Evolutionary conservation across 108 stramenopile species (phyloP), one percentile per base, ranked within the genome.

Genomic region (Skeletonema grethae): DNA sequence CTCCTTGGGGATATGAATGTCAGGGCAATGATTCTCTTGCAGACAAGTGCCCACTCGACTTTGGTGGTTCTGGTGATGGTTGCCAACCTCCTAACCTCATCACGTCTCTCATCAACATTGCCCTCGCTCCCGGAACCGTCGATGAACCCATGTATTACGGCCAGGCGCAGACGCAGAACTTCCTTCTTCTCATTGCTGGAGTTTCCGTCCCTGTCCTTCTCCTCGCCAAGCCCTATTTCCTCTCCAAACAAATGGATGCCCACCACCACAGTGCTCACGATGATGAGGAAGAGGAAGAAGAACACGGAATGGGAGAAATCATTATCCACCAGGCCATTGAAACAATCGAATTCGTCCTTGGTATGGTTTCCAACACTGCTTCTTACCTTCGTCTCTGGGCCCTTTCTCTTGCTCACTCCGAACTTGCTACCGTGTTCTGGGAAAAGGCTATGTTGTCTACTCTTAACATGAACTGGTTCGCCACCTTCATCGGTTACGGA

Each of bases 371-470:
- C 67, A 97, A 99, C 94, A 99, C 99, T 5, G 99, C 99, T 18
- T 98, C 97, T 0, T 99, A 99, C 92, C 94, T 99, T 41, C 97
- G 99, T 82, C 92, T 99, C 12, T 99, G 99, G 99, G 99, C 99
- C 7, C 86, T 99, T 63, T 97, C 96, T 25, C 87, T 99, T 53
- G 99, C 99, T 30, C 99, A 99, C 93, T 92, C 97, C 12, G 95
- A 99, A 77, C 96, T 99, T 57, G 97, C 99, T 31, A 87, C 90
- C 31, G 99, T 99, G 29, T 99, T 99, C 82, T 98, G 97, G 96
- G 97, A 98, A 74, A 98, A 98, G 83, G 94, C 97, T 13, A 93
- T 99, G 92, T 87, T 96, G 22, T 84, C 90, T 60, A 93, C 93
- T 56, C 84, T 99, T 65, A 88, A 96, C 76, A 88, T 93, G 64